A percentile compares a stretch with the other conserved stretches of the same genome.
Conservation (phyloP, 2,329 filamentous ascomycete species). For the Nemania diffusa region DNA sequence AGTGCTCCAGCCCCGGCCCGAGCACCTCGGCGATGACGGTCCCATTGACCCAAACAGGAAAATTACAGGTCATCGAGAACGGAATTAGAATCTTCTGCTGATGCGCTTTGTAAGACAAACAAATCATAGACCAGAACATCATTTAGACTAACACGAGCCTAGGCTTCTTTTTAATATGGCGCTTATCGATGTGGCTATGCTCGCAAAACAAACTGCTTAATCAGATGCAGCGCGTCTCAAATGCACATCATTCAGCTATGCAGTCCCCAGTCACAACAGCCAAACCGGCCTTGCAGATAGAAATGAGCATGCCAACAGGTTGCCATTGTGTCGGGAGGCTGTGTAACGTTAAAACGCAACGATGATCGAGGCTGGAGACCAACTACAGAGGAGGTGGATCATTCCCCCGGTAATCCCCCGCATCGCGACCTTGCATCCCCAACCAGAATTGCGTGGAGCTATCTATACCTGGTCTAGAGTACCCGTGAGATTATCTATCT, state of each 20-base stretch:
- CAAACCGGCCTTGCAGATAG: constrained; percentile 5
- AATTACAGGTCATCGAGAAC: background rate
- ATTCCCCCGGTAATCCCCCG: constrained; percentile 8
- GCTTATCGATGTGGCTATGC: background rate
- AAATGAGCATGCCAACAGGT: background rate
- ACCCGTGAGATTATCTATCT: background rate
- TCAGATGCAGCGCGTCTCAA: background rate
- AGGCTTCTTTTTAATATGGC: constrained; percentile 1
- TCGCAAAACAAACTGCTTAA: background rate
- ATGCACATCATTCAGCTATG: background rate
- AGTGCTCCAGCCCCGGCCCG: background rate
- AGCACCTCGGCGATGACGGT: constrained; percentile 8
- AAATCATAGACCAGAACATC: background rate
- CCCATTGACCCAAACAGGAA: background rate
- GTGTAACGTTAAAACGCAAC: constrained; percentile 25
- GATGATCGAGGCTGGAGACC: constrained; percentile 5
- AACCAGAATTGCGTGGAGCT: constrained; percentile 8
- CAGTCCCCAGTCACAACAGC: background rate
- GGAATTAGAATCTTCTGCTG: background rate
- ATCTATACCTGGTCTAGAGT: background rate
- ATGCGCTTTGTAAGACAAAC: constrained; percentile 7
- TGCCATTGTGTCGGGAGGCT: background rate
- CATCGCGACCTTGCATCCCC: constrained; percentile 9
- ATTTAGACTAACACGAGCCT: constrained; percentile 11
- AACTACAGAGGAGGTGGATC: constrained; percentile 15